Evolutionary conservation across 139 green algal species (phyloP).

Genomic region (Marvania coccoides): DNA sequence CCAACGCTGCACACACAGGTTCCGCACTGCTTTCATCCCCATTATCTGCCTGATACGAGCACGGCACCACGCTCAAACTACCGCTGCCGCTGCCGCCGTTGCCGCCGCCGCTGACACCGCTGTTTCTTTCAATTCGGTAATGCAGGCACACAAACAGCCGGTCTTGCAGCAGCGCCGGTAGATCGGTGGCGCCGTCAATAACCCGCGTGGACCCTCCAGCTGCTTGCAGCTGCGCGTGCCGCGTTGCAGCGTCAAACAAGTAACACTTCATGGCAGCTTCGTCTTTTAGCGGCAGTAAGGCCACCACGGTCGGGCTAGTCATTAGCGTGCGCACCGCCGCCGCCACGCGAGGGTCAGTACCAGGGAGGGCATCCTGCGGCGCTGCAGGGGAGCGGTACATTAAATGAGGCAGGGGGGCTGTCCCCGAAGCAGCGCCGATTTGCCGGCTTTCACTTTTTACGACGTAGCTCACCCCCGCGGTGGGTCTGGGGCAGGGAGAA

Average conservation of each 20-base stretch:
- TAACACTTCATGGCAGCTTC: conserved; percentile 35
- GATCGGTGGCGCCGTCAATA: neutral
- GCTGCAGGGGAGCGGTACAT: conserved; percentile 20
- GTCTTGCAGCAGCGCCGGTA: conserved; percentile 24
- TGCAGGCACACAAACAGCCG: conserved; percentile 40
- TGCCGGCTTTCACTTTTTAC: conserved; percentile 27
- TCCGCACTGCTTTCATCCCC: neutral
- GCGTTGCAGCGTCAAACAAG: conserved; percentile 15
- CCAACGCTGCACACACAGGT: neutral
- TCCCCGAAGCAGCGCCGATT: neutral
- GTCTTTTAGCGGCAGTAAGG: conserved; percentile 6
- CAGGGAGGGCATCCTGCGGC: neutral
- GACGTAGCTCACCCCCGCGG: conserved; percentile 36
- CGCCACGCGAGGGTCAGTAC: neutral
- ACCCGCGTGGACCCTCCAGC: neutral
- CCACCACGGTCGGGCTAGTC: conserved; percentile 4
- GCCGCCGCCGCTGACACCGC: neutral
- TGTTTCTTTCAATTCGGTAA: conserved; percentile 5
- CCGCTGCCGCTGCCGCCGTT: neutral
- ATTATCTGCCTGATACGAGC: neutral
- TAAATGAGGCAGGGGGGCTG: conserved; percentile 27
- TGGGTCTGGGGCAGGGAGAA: neutral
- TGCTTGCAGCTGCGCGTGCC: conserved; percentile 2
- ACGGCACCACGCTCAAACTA: neutral
- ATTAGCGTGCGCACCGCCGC: neutral